A percentile compares a stretch with the other conserved stretches of the same genome.
Conservation (phyloP, 352 stramenopile genomes). For the Phytophthora rubi region DNA sequence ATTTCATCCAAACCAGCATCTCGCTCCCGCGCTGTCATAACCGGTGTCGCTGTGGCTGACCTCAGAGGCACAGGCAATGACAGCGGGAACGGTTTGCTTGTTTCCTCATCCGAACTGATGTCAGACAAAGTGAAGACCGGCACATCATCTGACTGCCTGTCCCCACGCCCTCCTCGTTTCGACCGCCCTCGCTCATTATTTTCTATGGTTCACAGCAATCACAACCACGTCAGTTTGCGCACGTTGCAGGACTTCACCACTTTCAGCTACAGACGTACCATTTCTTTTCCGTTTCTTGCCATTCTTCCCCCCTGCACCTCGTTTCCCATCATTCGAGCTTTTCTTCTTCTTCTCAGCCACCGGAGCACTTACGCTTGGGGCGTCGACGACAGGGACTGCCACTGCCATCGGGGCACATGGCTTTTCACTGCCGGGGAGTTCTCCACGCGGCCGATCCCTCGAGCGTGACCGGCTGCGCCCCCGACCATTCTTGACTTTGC, state of each 20-base stretch:
- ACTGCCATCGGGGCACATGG: conserved; percentile 1
- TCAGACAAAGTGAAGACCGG: conserved; percentile 44
- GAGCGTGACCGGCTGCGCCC: conserved; percentile 37
- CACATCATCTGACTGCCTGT: conserved; percentile 13
- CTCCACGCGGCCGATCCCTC: conserved; percentile 29
- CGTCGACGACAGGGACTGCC: conserved; percentile 10
- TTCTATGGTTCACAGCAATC: conserved; percentile 15
- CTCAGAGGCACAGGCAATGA: conserved; percentile 27
- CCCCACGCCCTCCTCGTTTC: conserved; percentile 26
- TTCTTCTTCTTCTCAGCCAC: conserved; percentile 21
- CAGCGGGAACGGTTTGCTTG: conserved; percentile 34
- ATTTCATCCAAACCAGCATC: conserved; percentile 24
- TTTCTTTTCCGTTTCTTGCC: conserved; percentile 46
- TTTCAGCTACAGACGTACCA: conserved; percentile 24
- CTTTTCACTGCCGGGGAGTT: conserved; percentile 10
- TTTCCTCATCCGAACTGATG: conserved; percentile 47
- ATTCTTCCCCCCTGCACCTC: conserved; percentile 14
- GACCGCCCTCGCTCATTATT: conserved; percentile 21
- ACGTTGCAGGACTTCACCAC: background rate
- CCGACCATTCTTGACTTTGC: conserved; percentile 24
- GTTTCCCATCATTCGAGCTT: conserved; percentile 20
- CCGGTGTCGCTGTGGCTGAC: conserved; percentile 7
- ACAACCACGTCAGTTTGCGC: conserved; percentile 9
- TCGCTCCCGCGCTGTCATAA: conserved; percentile 21
- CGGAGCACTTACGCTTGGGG: conserved; percentile 3